Conservation (phyloP, 2,329 filamentous ascomycete genomes). For the Clarireedia homoeocarpa region DNA sequence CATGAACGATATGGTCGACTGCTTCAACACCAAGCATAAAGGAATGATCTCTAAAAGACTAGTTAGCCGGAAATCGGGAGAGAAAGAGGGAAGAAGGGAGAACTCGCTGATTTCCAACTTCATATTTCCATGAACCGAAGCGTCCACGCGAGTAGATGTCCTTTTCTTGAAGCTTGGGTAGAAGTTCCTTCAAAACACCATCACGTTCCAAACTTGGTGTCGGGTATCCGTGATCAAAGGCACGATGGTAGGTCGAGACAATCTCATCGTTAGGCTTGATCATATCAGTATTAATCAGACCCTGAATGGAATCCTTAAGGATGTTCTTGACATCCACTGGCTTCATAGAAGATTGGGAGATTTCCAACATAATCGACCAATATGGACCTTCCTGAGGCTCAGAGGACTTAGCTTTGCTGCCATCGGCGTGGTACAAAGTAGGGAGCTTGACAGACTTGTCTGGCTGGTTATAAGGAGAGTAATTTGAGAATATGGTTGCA, state of each 20-base stretch:
- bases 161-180: conserved; percentile 84
- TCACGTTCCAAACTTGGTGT: conserved; percentile 93
- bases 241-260: conserved; percentile 94
- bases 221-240: conserved; percentile 97
- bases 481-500: conserved; percentile 99
- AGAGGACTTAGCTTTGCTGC: conserved; percentile 66
- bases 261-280: conserved; percentile 87
- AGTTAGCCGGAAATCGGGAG: not conserved
- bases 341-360: conserved; percentile 94
- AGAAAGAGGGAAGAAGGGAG: not conserved
- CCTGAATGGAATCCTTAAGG: conserved; percentile 86
- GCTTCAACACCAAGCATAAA: conserved; percentile 75
- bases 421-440: conserved; percentile 78
- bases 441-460: conserved; percentile 73
- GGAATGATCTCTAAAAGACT: conserved; percentile 53
- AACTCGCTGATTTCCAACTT: conserved; percentile 54
- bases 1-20: conserved; percentile 65
- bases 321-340: conserved; percentile 81
- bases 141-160: conserved; percentile 93
- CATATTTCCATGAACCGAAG: conserved; percentile 97
- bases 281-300: conserved; percentile 97
- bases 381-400: conserved; percentile 83
- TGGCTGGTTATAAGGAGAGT: conserved; percentile 97
- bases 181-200: conserved; percentile 82
- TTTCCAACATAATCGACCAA: conserved; percentile 99